Evolutionary conservation across 2,329 filamentous ascomycete genomes (phyloP).

Genomic region (Beauveria varroae): DNA sequence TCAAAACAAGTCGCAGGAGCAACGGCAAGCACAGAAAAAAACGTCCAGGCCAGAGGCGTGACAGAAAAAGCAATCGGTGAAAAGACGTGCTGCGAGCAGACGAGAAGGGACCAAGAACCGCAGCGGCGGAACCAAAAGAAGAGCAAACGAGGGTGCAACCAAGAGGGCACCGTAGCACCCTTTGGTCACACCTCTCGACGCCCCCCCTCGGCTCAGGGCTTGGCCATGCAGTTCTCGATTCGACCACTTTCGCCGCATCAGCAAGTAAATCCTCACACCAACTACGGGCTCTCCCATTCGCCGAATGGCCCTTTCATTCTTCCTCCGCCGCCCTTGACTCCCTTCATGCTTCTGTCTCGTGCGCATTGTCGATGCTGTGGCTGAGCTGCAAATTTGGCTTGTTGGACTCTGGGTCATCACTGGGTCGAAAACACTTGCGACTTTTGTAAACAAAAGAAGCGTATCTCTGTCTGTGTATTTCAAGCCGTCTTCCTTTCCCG

Average conservation of each 20-base stretch:
- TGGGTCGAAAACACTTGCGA: conserved; percentile 22
- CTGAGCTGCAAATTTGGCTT: conserved; percentile 52
- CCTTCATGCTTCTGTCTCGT: background rate
- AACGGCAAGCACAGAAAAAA: background rate
- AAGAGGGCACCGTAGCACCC: background rate
- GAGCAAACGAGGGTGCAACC: background rate
- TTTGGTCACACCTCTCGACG: background rate
- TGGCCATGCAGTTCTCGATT: background rate
- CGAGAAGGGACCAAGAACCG: background rate
- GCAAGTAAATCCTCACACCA: background rate
- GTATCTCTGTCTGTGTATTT: conserved; percentile 12
- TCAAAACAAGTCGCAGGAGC: conserved; percentile 11
- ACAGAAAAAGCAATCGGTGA: background rate
- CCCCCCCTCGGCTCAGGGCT: background rate
- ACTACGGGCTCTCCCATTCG: background rate
- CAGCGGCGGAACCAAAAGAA: background rate
- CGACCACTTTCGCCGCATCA: background rate
- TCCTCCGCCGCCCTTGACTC: background rate
- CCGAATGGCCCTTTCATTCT: background rate
- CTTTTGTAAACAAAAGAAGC: conserved; percentile 11
- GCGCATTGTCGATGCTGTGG: conserved; percentile 21
- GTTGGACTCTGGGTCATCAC: conserved; percentile 47
- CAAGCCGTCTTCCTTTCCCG: background rate
- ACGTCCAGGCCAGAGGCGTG: background rate
- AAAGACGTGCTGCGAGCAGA: background rate